Base-by-base conservation (phyloP, 257 asterid species). In the Plantago major region DNA sequence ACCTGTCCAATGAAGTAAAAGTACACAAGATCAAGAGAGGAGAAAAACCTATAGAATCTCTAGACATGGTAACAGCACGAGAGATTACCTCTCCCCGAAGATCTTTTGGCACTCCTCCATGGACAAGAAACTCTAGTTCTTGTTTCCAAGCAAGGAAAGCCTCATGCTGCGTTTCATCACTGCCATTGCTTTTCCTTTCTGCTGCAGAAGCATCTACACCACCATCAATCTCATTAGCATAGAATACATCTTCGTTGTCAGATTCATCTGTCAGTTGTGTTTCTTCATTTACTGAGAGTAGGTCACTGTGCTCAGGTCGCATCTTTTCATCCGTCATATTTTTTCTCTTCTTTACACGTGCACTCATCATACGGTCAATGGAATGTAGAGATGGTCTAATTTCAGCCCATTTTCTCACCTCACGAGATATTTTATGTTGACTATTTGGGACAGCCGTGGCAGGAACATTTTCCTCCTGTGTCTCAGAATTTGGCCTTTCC, bases 91-190 rank as follows among this genome's bases (percentile, higher is more conserved):
- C 98, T 74, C 98, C 98, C 66, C 96, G 78, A 62, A 91, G 85
- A 61, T 88, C 94, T 82, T 85, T 86, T 66, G 96, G 96, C 38
- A 91, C 86, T 81, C 98, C 98, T 58, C 88, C 91, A 15, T 58
- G 90, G 77, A 91, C 98, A 65, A 91, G 98, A 76, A 79, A 73
- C 74, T 74, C 92, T 9, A 91, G 76, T 73, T 91, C 96, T 77
- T 87, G 82, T 67, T 79, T 88, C 85, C 86, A 82, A 49, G 90
- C 83, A 67, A 76, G 82, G 55, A 49, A 64, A 50, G 74, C 61
- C 68, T 81, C 88, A 3, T 67, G 57, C 59, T 62, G 58, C 51
- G 55, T 73, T 66, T 60, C 68, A 79, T 67, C 68, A 55, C 57
- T 52, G 17, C 66, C 61, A 68, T 47, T 55, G 66, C 60, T 64